Conservation (phyloP, 1,139 yeast species). For the Blastobotrys indianensis region DNA sequence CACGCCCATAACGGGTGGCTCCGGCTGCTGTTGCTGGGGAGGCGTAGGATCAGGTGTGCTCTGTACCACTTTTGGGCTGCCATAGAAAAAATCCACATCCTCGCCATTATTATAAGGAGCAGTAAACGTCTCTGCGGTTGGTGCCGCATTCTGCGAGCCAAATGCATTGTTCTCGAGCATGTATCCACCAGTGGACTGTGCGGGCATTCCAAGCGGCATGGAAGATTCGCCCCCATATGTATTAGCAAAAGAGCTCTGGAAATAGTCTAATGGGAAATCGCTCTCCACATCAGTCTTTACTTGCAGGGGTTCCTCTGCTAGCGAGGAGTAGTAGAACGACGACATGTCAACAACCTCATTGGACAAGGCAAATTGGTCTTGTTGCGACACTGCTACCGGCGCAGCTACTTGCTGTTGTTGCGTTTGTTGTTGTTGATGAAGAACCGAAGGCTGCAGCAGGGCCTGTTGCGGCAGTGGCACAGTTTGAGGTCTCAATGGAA, state of each 20-base stretch:
- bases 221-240: not conserved
- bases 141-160: not conserved
- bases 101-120: not conserved
- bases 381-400: constrained; percentile 1
- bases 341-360: no score
- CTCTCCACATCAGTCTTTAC: constrained; percentile 20
- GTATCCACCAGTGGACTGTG: no score
- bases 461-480: constrained; percentile 7
- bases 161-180: not conserved
- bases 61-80: not conserved
- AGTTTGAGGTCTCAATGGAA: constrained; percentile 1
- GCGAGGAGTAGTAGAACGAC: constrained; percentile 4
- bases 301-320: constrained; percentile 16
- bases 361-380: not conserved
- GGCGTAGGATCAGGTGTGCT: constrained; percentile 7
- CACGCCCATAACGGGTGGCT: no score
- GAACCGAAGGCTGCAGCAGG: constrained; percentile 5
- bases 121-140: not conserved
- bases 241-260: constrained; percentile 8
- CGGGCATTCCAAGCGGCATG: not conserved
- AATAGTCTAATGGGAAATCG: constrained; percentile 31
- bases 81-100: constrained; percentile 1
- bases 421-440: not conserved
- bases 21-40: not conserved
- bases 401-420: not conserved